Conservation (phyloP, 2,329 filamentous ascomycete genomes). For the Colletotrichum chlorophyti region DNA sequence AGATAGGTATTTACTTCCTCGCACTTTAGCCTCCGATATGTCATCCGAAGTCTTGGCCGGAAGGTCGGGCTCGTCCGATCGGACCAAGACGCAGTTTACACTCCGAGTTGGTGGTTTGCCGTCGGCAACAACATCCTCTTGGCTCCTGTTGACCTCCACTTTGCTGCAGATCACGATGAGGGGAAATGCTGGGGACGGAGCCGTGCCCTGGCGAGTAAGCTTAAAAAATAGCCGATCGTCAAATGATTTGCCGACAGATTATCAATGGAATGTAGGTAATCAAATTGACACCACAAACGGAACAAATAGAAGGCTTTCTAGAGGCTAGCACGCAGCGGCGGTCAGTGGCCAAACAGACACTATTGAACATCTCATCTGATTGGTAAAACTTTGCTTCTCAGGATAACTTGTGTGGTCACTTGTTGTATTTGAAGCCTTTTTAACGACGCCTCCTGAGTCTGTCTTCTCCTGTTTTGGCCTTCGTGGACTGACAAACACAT, state of each 20-base stretch:
- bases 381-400: too few relatives aligned
- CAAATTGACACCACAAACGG: too few relatives aligned
- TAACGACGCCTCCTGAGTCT: too few relatives aligned
- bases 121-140: neutral
- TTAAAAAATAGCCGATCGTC: constrained; percentile 15
- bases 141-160: neutral
- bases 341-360: too few relatives aligned
- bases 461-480: too few relatives aligned
- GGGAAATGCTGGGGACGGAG: constrained; percentile 6
- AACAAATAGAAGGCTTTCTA: too few relatives aligned
- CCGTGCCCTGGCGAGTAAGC: constrained; percentile 8
- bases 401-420: too few relatives aligned
- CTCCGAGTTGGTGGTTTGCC: neutral
- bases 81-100: neutral
- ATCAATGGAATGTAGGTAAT: neutral
- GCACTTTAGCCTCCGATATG: neutral
- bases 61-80: neutral
- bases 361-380: too few relatives aligned
- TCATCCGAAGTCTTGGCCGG: constrained; percentile 7
- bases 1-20: constrained; percentile 13
- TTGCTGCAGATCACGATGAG: neutral
- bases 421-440: too few relatives aligned
- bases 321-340: too few relatives aligned
- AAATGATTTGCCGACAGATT: constrained; percentile 12
- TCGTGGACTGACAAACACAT: too few relatives aligned